Evolutionary conservation across 805 yeast species (phyloP), one percentile per base, ranked within the genome.

Genomic region (Sugiyamaella qingdaonensis): DNA sequence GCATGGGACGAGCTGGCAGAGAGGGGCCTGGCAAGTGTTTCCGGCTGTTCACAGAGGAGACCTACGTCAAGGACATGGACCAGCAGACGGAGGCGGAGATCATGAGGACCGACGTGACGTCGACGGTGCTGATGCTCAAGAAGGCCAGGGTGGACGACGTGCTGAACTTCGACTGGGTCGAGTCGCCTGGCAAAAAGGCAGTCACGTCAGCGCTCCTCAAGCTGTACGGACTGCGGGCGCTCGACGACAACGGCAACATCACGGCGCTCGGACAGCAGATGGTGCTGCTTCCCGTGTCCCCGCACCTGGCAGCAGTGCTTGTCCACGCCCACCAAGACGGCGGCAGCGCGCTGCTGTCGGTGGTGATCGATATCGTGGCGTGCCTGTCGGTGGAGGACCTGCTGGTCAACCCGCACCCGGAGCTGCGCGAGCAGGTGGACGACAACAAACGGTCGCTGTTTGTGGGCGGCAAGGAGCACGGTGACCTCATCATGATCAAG

Each of bases 1-100:
- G 99, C 70, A 83, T 91, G 45, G 99, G 99, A 68, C 87, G 99
- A 77, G 98, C 99, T n/a, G 99, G 99, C 57, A 88, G 99, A 81
- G 98, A 94, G 71, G 78, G 82, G 14, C 81, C 86, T 31, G 99
- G 99, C 42, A 92, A 92, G 67, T 88, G 94, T 43, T 94, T 77
- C 69, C 73, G 98, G 54, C 71, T 94, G 35, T 94, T 85, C 67
- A 82, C 87, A 47, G 98, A 92, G 61, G 66, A 72, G 1, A 85
- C 87, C 54, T 92, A 80, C 61, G 42, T 51, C 29, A 54, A 68
- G 2, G 77, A 77, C 57, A 72, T 94, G 51, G 83, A 86, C 0
- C 72, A 75, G 46, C 94, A 89, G 64, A 92, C 96, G 4, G 98
- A 92, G 63, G 92, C 99, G 0, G 99, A 94, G 68, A 92, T 94